phyloP scores from a whole-genome alignment of 2,329 filamentous ascomycete species.

The Aureobasidium musti region DNA sequence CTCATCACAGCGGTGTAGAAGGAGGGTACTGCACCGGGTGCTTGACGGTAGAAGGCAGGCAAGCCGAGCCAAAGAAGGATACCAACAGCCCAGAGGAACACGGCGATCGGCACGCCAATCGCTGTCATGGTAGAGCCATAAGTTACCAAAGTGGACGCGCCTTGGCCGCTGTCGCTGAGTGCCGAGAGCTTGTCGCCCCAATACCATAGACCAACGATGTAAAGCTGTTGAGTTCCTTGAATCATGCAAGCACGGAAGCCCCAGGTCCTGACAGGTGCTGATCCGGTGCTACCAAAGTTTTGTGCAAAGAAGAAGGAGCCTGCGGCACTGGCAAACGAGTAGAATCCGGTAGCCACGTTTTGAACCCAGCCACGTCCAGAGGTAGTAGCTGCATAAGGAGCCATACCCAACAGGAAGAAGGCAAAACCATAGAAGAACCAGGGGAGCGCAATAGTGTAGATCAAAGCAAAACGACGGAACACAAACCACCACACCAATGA shows the following conservation, averaged over 20 bases:
- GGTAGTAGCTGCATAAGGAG: constrained; percentile 54
- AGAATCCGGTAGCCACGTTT: constrained; percentile 62
- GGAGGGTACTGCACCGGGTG: constrained; percentile 63
- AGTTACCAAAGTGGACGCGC: constrained; percentile 34
- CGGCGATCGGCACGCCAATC: constrained; percentile 60
- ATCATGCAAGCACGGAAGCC: constrained; percentile 67
- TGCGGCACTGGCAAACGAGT: constrained; percentile 63
- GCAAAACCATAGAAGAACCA: constrained; percentile 65
- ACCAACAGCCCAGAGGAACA: constrained; percentile 60
- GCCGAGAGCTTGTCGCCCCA: constrained; percentile 62
- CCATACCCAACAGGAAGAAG: constrained; percentile 64
- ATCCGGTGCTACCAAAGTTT: constrained; percentile 60
- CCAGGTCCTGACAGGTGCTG: constrained; percentile 64
- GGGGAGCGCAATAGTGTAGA: constrained; percentile 60
- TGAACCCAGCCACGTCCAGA: constrained; percentile 56
- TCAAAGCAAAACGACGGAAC: constrained; percentile 60
- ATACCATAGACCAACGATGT: constrained; percentile 66
- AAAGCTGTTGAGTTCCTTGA: constrained; percentile 67
- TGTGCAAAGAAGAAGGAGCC: constrained; percentile 67
- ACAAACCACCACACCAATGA: constrained; percentile 65
- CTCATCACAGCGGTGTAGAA: constrained; percentile 65
- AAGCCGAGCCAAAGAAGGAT: constrained; percentile 61
- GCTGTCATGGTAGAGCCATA: constrained; percentile 44
- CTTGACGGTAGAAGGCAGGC: constrained; percentile 66
- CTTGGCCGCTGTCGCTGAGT: constrained; percentile 47